These are phyloP conservation scores for Neoboletus magnificus DNA, from an alignment of 768 basidiomycete genomes.

Conservation along the genomic window DNA sequence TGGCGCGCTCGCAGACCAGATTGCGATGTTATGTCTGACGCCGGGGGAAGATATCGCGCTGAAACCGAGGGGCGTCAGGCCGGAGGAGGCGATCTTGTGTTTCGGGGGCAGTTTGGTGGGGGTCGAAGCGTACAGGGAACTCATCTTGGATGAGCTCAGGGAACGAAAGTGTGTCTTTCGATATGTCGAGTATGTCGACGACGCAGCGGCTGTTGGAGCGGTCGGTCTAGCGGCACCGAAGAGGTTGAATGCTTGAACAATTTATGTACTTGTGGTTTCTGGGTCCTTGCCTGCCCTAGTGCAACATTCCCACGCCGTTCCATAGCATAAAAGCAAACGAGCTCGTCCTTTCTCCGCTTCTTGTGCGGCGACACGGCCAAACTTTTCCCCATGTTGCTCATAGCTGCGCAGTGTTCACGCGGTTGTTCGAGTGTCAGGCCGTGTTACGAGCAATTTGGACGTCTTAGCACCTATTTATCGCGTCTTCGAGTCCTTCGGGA, in stretches of 20 bases:
- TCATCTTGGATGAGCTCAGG: constrained; percentile 53
- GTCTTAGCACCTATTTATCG: constrained; percentile 76
- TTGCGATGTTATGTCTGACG: constrained; percentile 42
- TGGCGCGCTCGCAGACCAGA: constrained; percentile 53
- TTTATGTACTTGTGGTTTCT: not conserved
- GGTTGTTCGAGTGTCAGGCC: constrained; percentile 88
- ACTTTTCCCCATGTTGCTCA: constrained; percentile 88
- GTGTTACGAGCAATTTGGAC: constrained; percentile 73
- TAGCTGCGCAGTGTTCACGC: constrained; percentile 59
- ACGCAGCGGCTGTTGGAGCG: constrained; percentile 67
- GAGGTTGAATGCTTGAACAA: not conserved
- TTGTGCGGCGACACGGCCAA: constrained; percentile 84
- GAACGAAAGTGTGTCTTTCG: constrained; percentile 60
- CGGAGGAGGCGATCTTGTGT: constrained; percentile 59
- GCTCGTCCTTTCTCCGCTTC: not conserved
- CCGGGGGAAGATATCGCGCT: constrained; percentile 38
- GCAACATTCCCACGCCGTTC: constrained; percentile 14
- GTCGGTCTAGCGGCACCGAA: constrained; percentile 42
- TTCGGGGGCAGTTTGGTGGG: constrained; percentile 80
- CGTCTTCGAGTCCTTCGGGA: constrained; percentile 36
- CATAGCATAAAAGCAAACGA: not conserved
- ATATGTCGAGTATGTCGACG: constrained; percentile 63
- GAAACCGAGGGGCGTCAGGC: constrained; percentile 41
- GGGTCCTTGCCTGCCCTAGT: constrained; percentile 17
- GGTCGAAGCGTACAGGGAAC: constrained; percentile 53